Evolutionary conservation across 2,329 filamentous ascomycete genomes (phyloP).

Genomic region (Paecilomyces dactylethromorphus): DNA sequence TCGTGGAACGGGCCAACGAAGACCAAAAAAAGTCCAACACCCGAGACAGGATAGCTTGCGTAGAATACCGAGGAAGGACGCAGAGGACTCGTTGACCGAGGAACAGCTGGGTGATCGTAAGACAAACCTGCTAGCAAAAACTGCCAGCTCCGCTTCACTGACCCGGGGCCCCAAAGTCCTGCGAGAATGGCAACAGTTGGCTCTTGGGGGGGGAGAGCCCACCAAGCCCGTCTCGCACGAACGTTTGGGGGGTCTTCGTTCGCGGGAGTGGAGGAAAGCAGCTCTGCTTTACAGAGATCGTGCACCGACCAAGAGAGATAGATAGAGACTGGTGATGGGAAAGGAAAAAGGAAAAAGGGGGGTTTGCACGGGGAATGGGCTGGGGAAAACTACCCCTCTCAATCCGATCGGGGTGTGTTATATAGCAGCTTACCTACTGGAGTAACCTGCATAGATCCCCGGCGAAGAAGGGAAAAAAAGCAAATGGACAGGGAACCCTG

Average conservation of each 20-base stretch:
- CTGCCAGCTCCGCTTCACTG: no score
- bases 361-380: neutral
- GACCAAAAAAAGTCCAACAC: neutral
- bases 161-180: neutral
- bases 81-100: neutral
- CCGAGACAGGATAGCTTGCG: neutral
- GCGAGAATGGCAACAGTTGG: neutral
- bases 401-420: neutral
- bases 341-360: neutral
- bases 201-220: neutral
- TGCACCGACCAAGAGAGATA: neutral
- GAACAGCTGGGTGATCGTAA: neutral
- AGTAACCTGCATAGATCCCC: neutral
- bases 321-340: neutral
- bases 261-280: neutral
- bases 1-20: neutral
- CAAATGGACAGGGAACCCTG: neutral
- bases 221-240: neutral
- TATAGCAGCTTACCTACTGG: neutral
- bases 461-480: neutral
- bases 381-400: neutral
- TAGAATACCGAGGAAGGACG: neutral
- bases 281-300: neutral
- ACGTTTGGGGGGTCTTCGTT: neutral
- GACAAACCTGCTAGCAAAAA: neutral